A percentile compares a stretch with the other conserved stretches of the same genome.
phyloP scores from a whole-genome alignment of 768 basidiomycete genomes.

The Phaffia tasmanica region DNA sequence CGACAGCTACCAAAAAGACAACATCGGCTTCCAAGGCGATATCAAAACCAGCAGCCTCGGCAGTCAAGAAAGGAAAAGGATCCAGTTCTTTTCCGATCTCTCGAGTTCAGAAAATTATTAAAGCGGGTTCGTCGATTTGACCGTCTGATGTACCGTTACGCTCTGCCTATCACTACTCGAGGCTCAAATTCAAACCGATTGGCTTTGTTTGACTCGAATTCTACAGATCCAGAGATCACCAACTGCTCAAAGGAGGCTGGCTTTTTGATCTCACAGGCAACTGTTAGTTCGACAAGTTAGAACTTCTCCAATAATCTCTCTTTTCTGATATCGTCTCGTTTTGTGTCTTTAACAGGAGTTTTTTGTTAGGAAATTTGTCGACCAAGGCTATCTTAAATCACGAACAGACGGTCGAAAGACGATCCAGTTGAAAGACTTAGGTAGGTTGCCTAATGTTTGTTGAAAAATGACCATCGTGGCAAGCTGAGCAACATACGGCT shows the following conservation, averaged over 20 bases:
- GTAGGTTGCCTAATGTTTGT: not conserved
- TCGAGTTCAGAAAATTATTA: slow-evolving; percentile 22
- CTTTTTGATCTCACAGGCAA: slow-evolving; percentile 18
- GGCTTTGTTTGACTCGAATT: too few relatives aligned
- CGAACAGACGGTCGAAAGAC: slow-evolving; percentile 16
- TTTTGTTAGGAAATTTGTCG: slow-evolving; percentile 19
- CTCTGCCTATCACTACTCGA: too few relatives aligned
- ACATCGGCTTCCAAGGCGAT: too few relatives aligned
- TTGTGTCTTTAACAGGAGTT: slow-evolving; percentile 11
- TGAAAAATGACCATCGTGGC: too few relatives aligned
- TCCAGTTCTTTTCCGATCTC: slow-evolving; percentile 5
- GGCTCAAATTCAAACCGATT: too few relatives aligned
- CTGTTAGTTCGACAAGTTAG: not conserved
- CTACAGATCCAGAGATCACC: slow-evolving; percentile 11
- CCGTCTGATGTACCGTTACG: too few relatives aligned
- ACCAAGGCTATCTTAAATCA: slow-evolving; percentile 17
- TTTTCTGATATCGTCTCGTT: not conserved
- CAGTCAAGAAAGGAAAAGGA: too few relatives aligned
- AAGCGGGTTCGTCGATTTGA: not conserved
- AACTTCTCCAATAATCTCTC: not conserved
- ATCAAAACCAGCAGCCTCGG: too few relatives aligned
- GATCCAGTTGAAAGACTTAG: slow-evolving; percentile 17
- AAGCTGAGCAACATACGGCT: too few relatives aligned
- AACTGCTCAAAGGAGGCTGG: slow-evolving; percentile 21
- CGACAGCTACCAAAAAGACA: too few relatives aligned